Percentiles rank a stretch among this genome's conserved stretches.
phyloP scores from a whole-genome alignment of 2,329 filamentous ascomycete genomes.

The Arthroderma sp. region DNA sequence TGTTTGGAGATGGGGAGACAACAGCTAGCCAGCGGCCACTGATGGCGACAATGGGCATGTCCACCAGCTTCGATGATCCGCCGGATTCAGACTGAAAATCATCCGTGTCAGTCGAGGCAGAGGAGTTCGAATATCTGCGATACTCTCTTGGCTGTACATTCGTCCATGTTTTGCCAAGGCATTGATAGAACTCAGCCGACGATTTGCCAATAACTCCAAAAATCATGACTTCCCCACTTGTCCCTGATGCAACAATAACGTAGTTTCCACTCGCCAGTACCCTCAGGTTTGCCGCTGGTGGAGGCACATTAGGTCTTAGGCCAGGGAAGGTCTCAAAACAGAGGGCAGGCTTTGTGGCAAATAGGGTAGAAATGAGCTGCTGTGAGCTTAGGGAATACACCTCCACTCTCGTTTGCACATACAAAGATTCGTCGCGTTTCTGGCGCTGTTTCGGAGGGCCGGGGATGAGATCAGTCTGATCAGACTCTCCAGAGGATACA shows the following conservation, averaged over 20 bases:
- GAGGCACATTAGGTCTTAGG: slow-evolving; percentile 53
- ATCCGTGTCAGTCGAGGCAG: slow-evolving; percentile 32
- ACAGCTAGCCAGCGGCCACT: slow-evolving; percentile 36
- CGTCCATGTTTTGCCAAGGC: slow-evolving; percentile 87
- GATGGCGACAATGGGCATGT: slow-evolving; percentile 30
- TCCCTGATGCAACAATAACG: slow-evolving; percentile 62
- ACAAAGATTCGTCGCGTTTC: slow-evolving; percentile 18
- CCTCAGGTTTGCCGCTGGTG: slow-evolving; percentile 58
- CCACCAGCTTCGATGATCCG: slow-evolving; percentile 14
- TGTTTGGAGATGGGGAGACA: slow-evolving; percentile 26
- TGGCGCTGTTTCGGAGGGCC: slow-evolving; percentile 16
- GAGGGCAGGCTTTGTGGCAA: slow-evolving; percentile 53
- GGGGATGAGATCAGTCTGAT: slow-evolving; percentile 22
- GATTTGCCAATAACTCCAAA: slow-evolving; percentile 37
- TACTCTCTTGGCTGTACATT: slow-evolving; percentile 48
- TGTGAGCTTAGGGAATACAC: slow-evolving; percentile 74
- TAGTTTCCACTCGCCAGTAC: slow-evolving; percentile 60
- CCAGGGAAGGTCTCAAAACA: slow-evolving; percentile 45
- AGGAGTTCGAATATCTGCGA: slow-evolving; percentile 34
- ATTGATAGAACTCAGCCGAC: slow-evolving; percentile 37
- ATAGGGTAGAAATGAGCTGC: slow-evolving; percentile 56
- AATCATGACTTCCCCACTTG: slow-evolving; percentile 77
- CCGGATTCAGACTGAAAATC: slow-evolving; percentile 28
- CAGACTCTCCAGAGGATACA: slow-evolving; percentile 22
- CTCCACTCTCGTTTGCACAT: slow-evolving; percentile 77